Conservation (phyloP, 2,329 filamentous ascomycete species). For the Xylariales sp. region DNA sequence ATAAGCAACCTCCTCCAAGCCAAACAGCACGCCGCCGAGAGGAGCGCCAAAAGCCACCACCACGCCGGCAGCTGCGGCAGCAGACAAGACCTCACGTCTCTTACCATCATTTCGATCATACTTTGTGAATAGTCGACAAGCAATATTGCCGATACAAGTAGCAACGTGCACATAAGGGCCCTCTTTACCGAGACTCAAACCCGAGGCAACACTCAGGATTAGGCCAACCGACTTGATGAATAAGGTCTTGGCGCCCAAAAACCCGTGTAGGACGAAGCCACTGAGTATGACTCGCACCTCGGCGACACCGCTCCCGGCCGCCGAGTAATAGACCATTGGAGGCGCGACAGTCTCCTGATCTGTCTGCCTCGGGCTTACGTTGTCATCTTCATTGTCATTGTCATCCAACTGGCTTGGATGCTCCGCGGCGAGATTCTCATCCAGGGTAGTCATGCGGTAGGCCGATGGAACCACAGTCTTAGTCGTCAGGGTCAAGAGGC, state of each 20-base stretch:
- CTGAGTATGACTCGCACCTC: slow-evolving; percentile 98
- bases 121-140: slow-evolving; percentile 88
- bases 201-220: slow-evolving; percentile 85
- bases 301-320: slow-evolving; percentile 91
- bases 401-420: slow-evolving; percentile 35
- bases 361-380: slow-evolving; percentile 34
- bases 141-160: slow-evolving; percentile 91
- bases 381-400: slow-evolving; percentile 35
- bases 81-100: slow-evolving; percentile 86
- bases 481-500: slow-evolving; percentile 78
- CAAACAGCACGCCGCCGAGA: slow-evolving; percentile 81
- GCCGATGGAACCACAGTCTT: slow-evolving; percentile 91
- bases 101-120: slow-evolving; percentile 95
- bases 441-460: slow-evolving; percentile 79
- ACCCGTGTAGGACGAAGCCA: slow-evolving; percentile 94
- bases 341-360: slow-evolving; percentile 32
- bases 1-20: slow-evolving; percentile 91
- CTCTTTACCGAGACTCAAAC: slow-evolving; percentile 90
- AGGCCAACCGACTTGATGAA: slow-evolving; percentile 79
- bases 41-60: slow-evolving; percentile 93
- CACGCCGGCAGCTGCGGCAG: slow-evolving; percentile 85
- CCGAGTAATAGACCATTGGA: slow-evolving; percentile 92
- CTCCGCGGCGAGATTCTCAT: slow-evolving; percentile 83
- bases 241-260: slow-evolving; percentile 83
- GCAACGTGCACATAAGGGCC: slow-evolving; percentile 97